A percentile compares a stretch with the other conserved stretches of the same genome.
Conservation (phyloP, 2,329 filamentous ascomycete species). For the Penicillium sp. region DNA sequence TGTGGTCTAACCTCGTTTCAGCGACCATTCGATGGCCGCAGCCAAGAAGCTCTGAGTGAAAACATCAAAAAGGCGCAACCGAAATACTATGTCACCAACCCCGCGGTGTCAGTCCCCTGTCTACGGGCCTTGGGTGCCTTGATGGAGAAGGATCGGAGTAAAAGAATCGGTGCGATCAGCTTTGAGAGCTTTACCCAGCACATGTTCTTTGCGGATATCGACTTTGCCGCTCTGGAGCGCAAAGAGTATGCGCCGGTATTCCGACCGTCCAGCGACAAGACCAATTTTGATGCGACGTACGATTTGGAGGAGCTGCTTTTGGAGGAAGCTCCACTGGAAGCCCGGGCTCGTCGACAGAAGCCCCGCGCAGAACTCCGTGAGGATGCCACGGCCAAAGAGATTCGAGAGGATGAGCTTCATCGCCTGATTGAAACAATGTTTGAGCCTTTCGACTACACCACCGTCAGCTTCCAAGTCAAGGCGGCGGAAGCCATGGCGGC, state of each 20-base stretch:
- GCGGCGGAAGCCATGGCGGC: constrained; percentile 41
- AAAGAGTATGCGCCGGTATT: constrained; percentile 92
- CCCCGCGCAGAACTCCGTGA: constrained; percentile 86
- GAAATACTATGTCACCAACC: constrained; percentile 86
- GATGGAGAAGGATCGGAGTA: constrained; percentile 71
- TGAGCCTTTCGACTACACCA: constrained; percentile 89
- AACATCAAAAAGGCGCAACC: constrained; percentile 77
- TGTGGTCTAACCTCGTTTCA: constrained; percentile 42
- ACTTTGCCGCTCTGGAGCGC: constrained; percentile 76
- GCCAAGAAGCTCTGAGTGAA: constrained; percentile 71
- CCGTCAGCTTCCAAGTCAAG: constrained; percentile 64
- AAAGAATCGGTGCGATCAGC: constrained; percentile 72
- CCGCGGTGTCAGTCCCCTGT: constrained; percentile 81
- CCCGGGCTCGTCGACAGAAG: constrained; percentile 85
- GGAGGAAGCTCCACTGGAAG: constrained; percentile 92
- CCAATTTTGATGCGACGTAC: constrained; percentile 97
- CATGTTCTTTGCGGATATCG: constrained; percentile 79
- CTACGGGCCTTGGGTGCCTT: constrained; percentile 81
- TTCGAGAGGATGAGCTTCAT: constrained; percentile 88
- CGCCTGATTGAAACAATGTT: constrained; percentile 92
- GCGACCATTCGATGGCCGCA: constrained; percentile 89
- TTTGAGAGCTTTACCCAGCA: constrained; percentile 84
- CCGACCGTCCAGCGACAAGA: constrained; percentile 90
- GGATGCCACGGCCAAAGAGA: constrained; percentile 91
- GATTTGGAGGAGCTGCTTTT: constrained; percentile 89